Evolutionary conservation across 106 monocot genomes (phyloP), one percentile per base, ranked within the genome.

Genomic region (Acanthochlamys bracteata): DNA sequence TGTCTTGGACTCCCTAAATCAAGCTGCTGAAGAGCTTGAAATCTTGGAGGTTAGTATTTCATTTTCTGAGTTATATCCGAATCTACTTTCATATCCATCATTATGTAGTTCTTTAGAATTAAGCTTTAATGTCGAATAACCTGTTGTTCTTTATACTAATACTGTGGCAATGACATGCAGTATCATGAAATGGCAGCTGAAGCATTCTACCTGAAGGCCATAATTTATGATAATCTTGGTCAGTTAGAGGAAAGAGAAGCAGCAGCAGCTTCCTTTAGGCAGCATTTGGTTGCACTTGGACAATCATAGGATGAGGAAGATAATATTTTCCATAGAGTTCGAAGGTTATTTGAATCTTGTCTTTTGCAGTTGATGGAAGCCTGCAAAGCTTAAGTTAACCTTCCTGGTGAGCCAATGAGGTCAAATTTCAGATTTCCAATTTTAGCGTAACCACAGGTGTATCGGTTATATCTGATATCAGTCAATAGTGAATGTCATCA

Each of bases 151-250:
- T 49, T 20, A 55, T 55, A 20, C 16, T 55, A 55, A 55, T 20
- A 4, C 2, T 55, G 15, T 55, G 15, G 20, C 10, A 20, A 55
- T 20, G 3, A 20, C 55, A 19, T 65, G 41, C 66, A 95, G 88
- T 91, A 81, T 79, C 78, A 92, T 55, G 87, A 90, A 79, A 80
- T 85, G 79, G 83, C 83, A 25, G 83, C 92, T 52, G 98, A 99
- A 68, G 92, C 88, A 24, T 98, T 81, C 74, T 98, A 91, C 49
- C 68, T 88, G 74, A 73, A 80, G 67, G 82, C 96, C 20, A 71
- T 86, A 52, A 70, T 88, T 4, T 81, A 83, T 39, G 70, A 92
- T 73, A 70, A 54, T 27, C 82, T 98, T 14, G 88, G 78, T 40
- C 63, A 57, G 61, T 41, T 79, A 14, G 75, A 88, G 11, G 80